Evolutionary conservation across 352 stramenopile genomes (phyloP), one percentile per base, ranked within the genome.

Genomic region (Globisporangium ultimum): DNA sequence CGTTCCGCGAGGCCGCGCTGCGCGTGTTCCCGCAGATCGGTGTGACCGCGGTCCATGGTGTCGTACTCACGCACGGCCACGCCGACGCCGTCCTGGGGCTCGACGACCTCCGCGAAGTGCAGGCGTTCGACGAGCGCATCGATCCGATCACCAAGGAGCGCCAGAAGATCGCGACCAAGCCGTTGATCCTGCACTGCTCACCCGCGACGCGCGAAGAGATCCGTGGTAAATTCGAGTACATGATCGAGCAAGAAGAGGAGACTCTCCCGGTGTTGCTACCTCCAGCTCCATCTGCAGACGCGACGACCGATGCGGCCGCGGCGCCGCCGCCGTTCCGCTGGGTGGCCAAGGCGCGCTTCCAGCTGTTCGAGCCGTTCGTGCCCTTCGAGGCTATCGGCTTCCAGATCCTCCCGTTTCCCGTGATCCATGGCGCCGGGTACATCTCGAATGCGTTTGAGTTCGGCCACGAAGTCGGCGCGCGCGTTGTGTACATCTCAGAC

Each of bases 401-500:
- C 12, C 50, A 63, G 40, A 74, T 91, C 42, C 60, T 84, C 14
- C 80, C 88, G 8, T 85, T 96, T 41, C 84, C 88, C 0, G 84
- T 96, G 15, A 74, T 88, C 53, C 88, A 96, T 59, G 88, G 88
- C 22, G 72, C 72, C 0, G 84, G 84, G 32, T 96, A 95, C 58
- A 72, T 76, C 20, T 90, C 83, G 18, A 84, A 76, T 48, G 88
- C 72, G 3, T 96, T 95, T 42, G 81, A 91, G 45, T 95, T 95
- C 54, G 88, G 88, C 6, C 43, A 43, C 1, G 84, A 95, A 41
- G 64, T 82, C 53, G 82, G 80, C 15, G 66, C 71, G 11, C 72
- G 87, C 2, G 78, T 96, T 46, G 78, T 94, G 32, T 96, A 96
- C 76, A 91, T 96, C 53, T 95, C 86, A 7, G 88, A 96, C 70